A percentile compares a stretch with the other conserved stretches of the same genome.
Conservation (phyloP, 352 stramenopile genomes). For the Thalassiosira livingstoniorum region DNA sequence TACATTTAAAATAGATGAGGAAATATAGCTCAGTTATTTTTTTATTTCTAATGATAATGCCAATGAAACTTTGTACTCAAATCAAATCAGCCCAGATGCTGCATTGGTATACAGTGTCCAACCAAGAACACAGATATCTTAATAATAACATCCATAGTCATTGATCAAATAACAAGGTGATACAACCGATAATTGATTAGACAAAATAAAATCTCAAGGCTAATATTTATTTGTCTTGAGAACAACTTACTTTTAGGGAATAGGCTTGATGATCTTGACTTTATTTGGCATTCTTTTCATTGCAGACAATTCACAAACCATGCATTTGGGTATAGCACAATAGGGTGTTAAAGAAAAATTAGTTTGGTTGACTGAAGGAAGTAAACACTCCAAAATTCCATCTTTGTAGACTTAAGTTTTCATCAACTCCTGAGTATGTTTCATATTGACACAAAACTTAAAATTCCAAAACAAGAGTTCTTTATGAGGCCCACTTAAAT, state of each 20-base stretch:
- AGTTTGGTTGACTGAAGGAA: background rate
- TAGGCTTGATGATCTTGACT: background rate
- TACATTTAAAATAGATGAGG: too few relatives aligned
- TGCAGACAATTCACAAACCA: background rate
- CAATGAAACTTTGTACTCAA: too few relatives aligned
- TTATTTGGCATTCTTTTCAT: slow-evolving; percentile 1
- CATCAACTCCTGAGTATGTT: background rate
- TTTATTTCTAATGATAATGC: too few relatives aligned
- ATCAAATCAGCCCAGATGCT: too few relatives aligned
- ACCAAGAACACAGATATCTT: too few relatives aligned
- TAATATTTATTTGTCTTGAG: background rate
- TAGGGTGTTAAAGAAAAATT: slow-evolving; percentile 1
- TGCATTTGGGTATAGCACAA: background rate
- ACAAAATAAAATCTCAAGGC: background rate
- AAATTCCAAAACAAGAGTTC: slow-evolving; percentile 42
- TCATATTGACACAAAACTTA: background rate
- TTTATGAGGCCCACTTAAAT: slow-evolving; percentile 38
- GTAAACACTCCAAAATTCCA: background rate
- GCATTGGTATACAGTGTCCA: too few relatives aligned
- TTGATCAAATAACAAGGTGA: too few relatives aligned
- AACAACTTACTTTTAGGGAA: background rate
- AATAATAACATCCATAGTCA: too few relatives aligned
- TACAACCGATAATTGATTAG: slow-evolving; percentile 1
- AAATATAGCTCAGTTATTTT: too few relatives aligned
- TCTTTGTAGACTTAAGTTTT: background rate